Evolutionary conservation across 2,329 filamentous ascomycete genomes (phyloP), one percentile per base, ranked within the genome.

Genomic region (Pestalotiopsis sp.): DNA sequence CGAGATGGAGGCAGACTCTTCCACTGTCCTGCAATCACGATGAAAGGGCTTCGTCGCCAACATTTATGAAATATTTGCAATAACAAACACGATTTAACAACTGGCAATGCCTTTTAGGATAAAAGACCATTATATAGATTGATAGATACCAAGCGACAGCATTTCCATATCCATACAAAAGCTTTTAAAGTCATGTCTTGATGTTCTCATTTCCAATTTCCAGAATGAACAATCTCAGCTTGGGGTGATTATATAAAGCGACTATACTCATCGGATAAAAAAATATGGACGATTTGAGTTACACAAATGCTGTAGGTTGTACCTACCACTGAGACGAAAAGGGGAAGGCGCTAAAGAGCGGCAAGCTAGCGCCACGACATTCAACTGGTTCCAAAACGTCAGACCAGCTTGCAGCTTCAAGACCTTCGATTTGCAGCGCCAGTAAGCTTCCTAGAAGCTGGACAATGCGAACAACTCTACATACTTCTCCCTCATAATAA

Each of bases 381-480:
- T 36, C 57, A 14, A 59, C 5, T 27, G 14, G 25, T 14, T 20
- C 27, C 27, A 39, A 39, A 62, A 36, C 59, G 31, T 62, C 59
- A 62, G 59, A 62, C 27, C 59, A 62, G 27, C 25, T 62, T 62
- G 59, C 59, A 62, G 59, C 57, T 59, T 59, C 20, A 14, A 59
- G 57, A 36, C 57, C 25, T 27, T 39, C 36, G 9, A 39, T 9
- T 39, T 39, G 25, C 59, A 23, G 27, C 36, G 57, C 57, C 7
- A 36, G 9, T 17, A 17, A 17, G 20, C 45, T 52, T 13, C 1
- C 23, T 23, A 6, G 12, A 27, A 13, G n/a, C 23, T 59, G 23
- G 57, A 27, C 11, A n/a, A 59, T 23, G 27, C 23, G 57, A 52
- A 4, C 45, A 23, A 52, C 45, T 17, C 20, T 52, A 20, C 17